Evolutionary conservation across 768 basidiomycete species (phyloP).

Genomic region (Xerocomellus chrysenteron): DNA sequence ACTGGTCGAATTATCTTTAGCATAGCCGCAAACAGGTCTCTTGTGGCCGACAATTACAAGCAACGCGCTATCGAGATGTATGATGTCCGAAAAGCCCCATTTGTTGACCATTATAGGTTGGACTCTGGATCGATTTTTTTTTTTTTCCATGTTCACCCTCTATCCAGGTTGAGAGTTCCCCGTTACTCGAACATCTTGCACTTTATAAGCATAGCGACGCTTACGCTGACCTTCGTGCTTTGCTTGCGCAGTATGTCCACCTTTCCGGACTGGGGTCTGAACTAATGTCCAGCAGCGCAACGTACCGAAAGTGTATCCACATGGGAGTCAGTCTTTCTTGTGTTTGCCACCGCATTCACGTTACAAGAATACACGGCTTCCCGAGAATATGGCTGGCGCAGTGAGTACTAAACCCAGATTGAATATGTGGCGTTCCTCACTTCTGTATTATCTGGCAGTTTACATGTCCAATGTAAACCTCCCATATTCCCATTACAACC

Average conservation of each 20-base stretch:
- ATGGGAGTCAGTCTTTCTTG: conserved; percentile 72
- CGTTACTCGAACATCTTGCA: conserved; percentile 76
- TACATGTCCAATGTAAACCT: conserved; percentile 77
- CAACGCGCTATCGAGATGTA: conserved; percentile 72
- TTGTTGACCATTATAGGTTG: conserved; percentile 83
- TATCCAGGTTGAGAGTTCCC: conserved; percentile 72
- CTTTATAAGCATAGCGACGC: conserved; percentile 69
- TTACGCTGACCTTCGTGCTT: conserved; percentile 68
- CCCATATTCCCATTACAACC: neutral
- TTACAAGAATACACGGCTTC: conserved; percentile 87
- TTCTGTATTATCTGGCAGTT: conserved; percentile 39
- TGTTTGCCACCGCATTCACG: conserved; percentile 75
- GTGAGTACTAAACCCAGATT: conserved; percentile 46
- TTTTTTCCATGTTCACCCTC: neutral
- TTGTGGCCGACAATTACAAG: conserved; percentile 91
- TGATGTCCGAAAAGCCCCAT: conserved; percentile 60
- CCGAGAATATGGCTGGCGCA: conserved; percentile 84
- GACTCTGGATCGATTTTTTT: neutral
- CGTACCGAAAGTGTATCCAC: conserved; percentile 48
- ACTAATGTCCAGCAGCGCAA: conserved; percentile 45
- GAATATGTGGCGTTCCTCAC: neutral
- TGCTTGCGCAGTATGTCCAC: conserved; percentile 66
- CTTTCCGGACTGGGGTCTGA: neutral
- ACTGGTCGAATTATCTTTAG: conserved; percentile 74
- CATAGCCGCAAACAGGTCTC: conserved; percentile 58